These are phyloP conservation scores for Gymnopilus dilepis DNA, from an alignment of 768 basidiomycete genomes.

Conservation along the genomic window DNA sequence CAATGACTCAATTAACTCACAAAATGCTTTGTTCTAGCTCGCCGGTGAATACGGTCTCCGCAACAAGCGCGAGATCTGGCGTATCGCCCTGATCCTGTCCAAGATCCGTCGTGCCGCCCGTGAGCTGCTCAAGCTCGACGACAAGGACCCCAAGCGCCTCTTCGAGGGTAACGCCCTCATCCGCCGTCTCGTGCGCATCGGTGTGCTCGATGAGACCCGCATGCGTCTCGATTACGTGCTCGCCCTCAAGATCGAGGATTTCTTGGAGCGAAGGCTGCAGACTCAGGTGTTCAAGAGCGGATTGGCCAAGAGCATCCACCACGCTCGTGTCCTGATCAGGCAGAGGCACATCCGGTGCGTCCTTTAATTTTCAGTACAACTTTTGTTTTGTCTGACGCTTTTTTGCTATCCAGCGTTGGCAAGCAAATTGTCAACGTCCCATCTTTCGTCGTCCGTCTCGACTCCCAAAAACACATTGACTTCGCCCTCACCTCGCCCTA, in stretches of 20 bases:
- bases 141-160: conserved; percentile 99
- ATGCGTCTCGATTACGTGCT: conserved; percentile 99
- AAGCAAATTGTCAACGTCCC: conserved; percentile 99
- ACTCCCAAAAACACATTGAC: conserved; percentile 99
- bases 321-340: conserved; percentile 96
- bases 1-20: too few species aligned
- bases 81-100: conserved; percentile 96
- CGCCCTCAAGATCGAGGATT: conserved; percentile 98
- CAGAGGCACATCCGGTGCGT: conserved; percentile 97
- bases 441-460: conserved; percentile 98
- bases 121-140: conserved; percentile 99
- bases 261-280: conserved; percentile 98
- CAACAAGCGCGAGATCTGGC: conserved; percentile 99
- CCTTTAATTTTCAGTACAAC: not conserved
- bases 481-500: conserved; percentile 97
- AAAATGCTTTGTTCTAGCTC: conserved; percentile 63
- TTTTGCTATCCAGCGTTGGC: conserved; percentile 71
- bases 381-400: conserved; percentile 4
- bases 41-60: conserved; percentile 99
- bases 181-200: conserved; percentile 95
- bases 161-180: conserved; percentile 99
- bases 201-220: conserved; percentile 98
- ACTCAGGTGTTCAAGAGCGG: conserved; percentile 99
- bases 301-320: conserved; percentile 97
- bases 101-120: conserved; percentile 99